Evolutionary conservation across 306 rosid species (phyloP).

Genomic region (Lupinus albus): DNA sequence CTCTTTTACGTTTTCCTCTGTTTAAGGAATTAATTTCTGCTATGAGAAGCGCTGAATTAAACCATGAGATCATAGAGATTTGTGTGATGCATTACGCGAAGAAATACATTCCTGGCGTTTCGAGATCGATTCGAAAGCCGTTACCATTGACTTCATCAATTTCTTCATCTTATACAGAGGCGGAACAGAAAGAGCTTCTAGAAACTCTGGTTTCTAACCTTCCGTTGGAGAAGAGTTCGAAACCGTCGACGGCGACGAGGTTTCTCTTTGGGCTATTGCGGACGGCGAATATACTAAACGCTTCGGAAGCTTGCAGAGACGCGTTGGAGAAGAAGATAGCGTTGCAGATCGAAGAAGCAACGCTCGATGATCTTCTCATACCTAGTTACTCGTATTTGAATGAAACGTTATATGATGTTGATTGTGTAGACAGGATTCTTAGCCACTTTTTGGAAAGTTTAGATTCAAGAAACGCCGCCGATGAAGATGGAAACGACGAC

Average conservation of each 20-base stretch:
- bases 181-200: conserved; percentile 76
- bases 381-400: conserved; percentile 91
- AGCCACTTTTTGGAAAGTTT: conserved; percentile 54
- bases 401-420: conserved; percentile 88
- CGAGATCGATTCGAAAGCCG: conserved; percentile 70
- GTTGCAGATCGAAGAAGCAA: conserved; percentile 80
- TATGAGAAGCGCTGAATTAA: conserved; percentile 57
- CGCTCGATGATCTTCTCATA: conserved; percentile 83
- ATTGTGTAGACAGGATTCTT: conserved; percentile 78
- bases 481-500: conserved; percentile 31
- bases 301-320: conserved; percentile 66
- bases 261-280: conserved; percentile 75
- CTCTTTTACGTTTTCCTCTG: conserved; percentile 61
- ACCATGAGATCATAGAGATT: conserved; percentile 71
- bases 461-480: conserved; percentile 43
- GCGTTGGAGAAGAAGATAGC: conserved; percentile 89
- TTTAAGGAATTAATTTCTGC: conserved; percentile 69
- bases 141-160: conserved; percentile 48
- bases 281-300: conserved; percentile 75
- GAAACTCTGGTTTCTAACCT: conserved; percentile 73
- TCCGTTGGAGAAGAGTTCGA: conserved; percentile 61
- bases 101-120: conserved; percentile 81
- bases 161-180: conserved; percentile 57
- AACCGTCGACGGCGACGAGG: conserved; percentile 62
- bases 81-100: conserved; percentile 81